Evolutionary conservation across 1,284 basidiomycete species (phyloP), one percentile per base, ranked within the genome.

Genomic region (Trametes hirsuta): DNA sequence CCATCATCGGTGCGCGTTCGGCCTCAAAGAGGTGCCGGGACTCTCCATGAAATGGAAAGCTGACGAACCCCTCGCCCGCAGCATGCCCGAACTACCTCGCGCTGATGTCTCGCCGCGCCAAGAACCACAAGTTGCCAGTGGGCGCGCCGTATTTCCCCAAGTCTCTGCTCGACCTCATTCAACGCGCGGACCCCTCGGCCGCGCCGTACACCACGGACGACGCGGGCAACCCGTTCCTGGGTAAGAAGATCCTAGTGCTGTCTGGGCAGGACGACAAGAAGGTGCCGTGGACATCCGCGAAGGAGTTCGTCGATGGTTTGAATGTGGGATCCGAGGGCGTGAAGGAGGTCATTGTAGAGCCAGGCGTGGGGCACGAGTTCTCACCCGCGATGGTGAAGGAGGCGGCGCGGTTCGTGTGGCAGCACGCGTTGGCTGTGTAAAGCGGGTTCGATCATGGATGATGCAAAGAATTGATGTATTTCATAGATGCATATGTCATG

Each of bases 41-140:
- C 18, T 2, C 30, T 21, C 11, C 22, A 5, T 6, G 8, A 24
- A 9, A 21, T 6, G 24, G 12, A 22, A 21, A 52, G 30, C 47
- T 44, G 15, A 44, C 39, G 22, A 12, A 34, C 39, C 4, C 9
- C 11, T 12, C 11, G 24, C 6, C 18, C 15, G 4, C 46, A 69
- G 68, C 62, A 36, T 93, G 91, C 62, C 92, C 94, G 0, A 88
- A 94, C 75, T 92, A 86, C 67, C 71, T 81, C 30, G 76, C 78
- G 35, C 79, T 91, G 1, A 84, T 94, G 65, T 73, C 77, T 12
- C 76, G 79, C 15, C 85, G 92, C 24, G 90, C 92, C 2, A 65
- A 73, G 58, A 72, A 66, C 60, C 75, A 64, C 53, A 75, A 74
- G 0, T 64, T 91, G 8, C 65, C 77, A 0, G 76, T 85, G 53